These are phyloP conservation scores for Boletellus deceptivus DNA, from an alignment of 1,284 basidiomycete genomes.

Conservation along the genomic window DNA sequence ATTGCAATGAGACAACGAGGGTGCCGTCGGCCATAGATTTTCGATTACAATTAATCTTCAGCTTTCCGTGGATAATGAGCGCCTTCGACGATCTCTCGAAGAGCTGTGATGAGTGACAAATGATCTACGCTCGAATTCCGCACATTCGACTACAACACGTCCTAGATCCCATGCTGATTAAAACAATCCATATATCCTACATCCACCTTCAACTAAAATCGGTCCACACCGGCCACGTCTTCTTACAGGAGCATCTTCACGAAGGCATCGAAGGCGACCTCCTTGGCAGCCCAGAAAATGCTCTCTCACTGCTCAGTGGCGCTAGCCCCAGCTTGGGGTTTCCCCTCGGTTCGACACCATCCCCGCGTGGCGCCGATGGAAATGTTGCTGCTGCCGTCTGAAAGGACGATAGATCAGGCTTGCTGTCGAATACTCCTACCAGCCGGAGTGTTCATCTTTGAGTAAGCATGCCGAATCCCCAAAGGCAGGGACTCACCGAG, in stretches of 20 bases:
- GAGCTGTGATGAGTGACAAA: too few relatives aligned
- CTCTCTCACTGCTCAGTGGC: conserved; percentile 34
- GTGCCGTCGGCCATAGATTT: too few relatives aligned
- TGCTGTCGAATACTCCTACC: conserved; percentile 38
- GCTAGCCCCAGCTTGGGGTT: conserved; percentile 37
- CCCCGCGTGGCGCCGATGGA: conserved; percentile 20
- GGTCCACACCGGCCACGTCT: background rate
- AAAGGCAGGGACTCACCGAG: conserved; percentile 25
- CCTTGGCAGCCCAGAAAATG: conserved; percentile 23
- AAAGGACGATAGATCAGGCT: conserved; percentile 35
- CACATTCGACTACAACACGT: too few relatives aligned
- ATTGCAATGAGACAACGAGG: too few relatives aligned
- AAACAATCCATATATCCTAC: conserved; percentile 13
- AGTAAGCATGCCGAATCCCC: too few relatives aligned
- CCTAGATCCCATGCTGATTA: background rate
- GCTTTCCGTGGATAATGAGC: too few relatives aligned
- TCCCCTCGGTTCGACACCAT: conserved; percentile 24
- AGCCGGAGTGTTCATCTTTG: background rate
- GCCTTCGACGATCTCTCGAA: too few relatives aligned
- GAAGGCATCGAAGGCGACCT: conserved; percentile 20
- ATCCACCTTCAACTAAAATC: conserved; percentile 7
- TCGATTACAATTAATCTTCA: too few relatives aligned
- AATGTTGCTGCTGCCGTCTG: conserved; percentile 27
- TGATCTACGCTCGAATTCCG: too few relatives aligned
- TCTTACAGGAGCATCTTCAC: conserved; percentile 3